Conservation (phyloP, 192 early-diverging fungal genomes). For the Gigaspora rosea region DNA sequence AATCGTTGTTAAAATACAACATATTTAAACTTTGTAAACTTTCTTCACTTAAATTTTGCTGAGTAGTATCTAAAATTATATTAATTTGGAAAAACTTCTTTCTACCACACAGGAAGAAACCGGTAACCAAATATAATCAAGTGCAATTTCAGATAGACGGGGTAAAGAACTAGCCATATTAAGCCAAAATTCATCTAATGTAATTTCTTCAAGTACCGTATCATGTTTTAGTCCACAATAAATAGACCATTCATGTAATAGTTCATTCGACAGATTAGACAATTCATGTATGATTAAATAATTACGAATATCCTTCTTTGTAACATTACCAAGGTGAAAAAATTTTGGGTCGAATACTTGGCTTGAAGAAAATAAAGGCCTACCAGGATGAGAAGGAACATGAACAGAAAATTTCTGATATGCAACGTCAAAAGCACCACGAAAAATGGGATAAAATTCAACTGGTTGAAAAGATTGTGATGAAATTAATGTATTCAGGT, state of each 20-base stretch:
- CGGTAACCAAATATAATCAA: too few species aligned
- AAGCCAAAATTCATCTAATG: neutral
- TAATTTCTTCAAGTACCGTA: too few species aligned
- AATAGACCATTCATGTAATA: constrained; percentile 9
- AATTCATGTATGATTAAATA: neutral
- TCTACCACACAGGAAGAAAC: too few species aligned
- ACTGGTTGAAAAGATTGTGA: neutral
- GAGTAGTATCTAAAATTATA: too few species aligned
- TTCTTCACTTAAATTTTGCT: too few species aligned
- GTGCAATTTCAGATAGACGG: too few species aligned
- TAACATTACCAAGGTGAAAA: neutral
- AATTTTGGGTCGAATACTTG: constrained; percentile 17
- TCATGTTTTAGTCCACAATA: neutral
- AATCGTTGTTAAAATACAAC: too few species aligned
- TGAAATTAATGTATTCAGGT: neutral
- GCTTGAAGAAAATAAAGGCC: neutral
- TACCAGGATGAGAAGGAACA: constrained; percentile 3
- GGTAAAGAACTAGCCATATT: neutral
- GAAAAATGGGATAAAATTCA: constrained; percentile 1
- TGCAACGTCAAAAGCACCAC: neutral
- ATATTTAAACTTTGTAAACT: too few species aligned
- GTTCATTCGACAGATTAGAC: neutral
- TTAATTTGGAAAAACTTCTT: too few species aligned
- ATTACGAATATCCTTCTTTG: neutral
- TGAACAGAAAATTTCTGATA: neutral